Conservation (phyloP, 768 basidiomycete species). For the Podaxis pistillaris region DNA sequence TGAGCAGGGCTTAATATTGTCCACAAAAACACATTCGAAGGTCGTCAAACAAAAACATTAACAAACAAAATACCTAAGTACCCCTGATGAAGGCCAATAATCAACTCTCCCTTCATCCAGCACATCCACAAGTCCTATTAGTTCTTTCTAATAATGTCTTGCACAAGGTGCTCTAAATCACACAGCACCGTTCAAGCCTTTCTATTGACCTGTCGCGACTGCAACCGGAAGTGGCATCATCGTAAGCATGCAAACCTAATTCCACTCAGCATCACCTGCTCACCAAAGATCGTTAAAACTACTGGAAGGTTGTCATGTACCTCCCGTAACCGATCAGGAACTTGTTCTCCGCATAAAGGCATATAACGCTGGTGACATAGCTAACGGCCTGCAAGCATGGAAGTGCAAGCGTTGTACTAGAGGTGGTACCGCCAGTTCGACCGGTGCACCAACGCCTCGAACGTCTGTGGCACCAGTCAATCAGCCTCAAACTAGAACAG, state of each 20-base stretch:
- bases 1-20: too few species aligned
- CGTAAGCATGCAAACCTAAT: constrained; percentile 21
- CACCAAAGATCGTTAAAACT: background rate
- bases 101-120: background rate
- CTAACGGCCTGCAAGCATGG: constrained; percentile 22
- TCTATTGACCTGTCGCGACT: constrained; percentile 31
- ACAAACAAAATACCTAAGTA: background rate
- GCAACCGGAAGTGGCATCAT: constrained; percentile 35
- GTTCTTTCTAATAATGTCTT: constrained; percentile 17
- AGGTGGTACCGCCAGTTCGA: background rate
- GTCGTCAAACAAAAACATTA: background rate
- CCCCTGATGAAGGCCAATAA: background rate
- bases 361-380: constrained; percentile 14
- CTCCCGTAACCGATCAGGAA: constrained; percentile 29
- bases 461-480: background rate
- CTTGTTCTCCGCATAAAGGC: constrained; percentile 30
- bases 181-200: constrained; percentile 27
- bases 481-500: background rate
- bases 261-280: background rate
- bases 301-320: constrained; percentile 33
- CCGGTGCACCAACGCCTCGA: background rate
- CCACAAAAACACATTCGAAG: background rate
- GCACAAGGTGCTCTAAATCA: constrained; percentile 24
- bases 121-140: background rate
- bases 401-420: constrained; percentile 20